Base-by-base conservation (phyloP, 2,329 filamentous ascomycete genomes). In the Talaromyces funiculosus region DNA sequence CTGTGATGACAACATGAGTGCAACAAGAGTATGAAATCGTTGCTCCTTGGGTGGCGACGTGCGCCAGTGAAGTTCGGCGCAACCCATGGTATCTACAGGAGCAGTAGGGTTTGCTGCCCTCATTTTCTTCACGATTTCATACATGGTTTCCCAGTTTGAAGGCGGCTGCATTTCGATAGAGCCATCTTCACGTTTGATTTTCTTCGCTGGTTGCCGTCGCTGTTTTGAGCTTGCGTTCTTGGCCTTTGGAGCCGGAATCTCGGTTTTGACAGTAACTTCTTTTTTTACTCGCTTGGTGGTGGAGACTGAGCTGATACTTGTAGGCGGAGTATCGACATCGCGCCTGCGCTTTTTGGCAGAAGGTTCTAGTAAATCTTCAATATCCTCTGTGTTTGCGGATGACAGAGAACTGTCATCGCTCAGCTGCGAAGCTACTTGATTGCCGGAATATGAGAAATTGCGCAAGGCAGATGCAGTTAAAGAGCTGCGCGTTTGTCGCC, bases 11-110 rank as follows among this genome's bases (percentile, higher is more conserved):
- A 97, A 82, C 92, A 97, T 96, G 64, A 97, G 80, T 14, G 92
- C 85, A 40, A 96, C 82, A 31, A 97, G 83, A 3, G 90, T 96
- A 69, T 97, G 92, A 68, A 95, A 92, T 6, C 92, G 84, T 71
- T 86, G 86, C 69, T 88, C 83, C 59, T 79, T 73, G 1, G 76
- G 75, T 18, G 73, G 72, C 0, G 77, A 78, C 0, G 69, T 69
- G 6, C 70, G 72, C 75, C 75, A 79, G 64, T 76, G 74, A 8
- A 79, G 67, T 51, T 80, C 73, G 24, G 77, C 92, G 75, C 94
- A 99, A 10, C 94, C 94, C 92, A 97, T 97, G 0, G 93, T 97
- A 73, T 99, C 94, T 10, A 99, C 94, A 0, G 93, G 90, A 0
- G 94, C 94, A 0, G 76, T 79, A 4, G 83, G 75, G 40, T 83